Base-by-base conservation (phyloP, 768 basidiomycete genomes). In the Chiua virens region DNA sequence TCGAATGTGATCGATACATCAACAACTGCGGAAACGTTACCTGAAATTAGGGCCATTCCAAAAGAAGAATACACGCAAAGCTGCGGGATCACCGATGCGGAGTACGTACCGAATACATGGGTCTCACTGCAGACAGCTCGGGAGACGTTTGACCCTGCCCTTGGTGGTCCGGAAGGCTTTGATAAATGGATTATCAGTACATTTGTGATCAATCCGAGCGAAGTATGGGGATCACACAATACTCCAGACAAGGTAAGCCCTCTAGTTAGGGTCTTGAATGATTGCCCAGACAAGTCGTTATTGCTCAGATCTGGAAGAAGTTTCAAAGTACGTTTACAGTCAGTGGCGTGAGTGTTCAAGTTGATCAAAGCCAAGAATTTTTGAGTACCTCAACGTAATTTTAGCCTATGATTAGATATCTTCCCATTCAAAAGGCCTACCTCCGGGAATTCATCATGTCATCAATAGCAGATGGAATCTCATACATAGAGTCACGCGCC, bases 381-480 rank as follows among this genome's bases (percentile, higher is more conserved):
- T 21, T 21, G 15, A 20, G 20, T 22, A 23, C 21, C 22, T 47
- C 21, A 54, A 18, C 35, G 22, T 4, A 21, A 18, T 27, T n/a
- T 34, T 5, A 60, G 78, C 42, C 66, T 61, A 49, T 62, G 17
- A 58, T 62, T 32, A 60, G 62, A 52, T 64, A 57, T 27, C 44
- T 64, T 47, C 61, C 62, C 15, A 54, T 64, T 32, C 58, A 54
- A 30, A 49, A 40, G 22, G 45, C 47, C 11, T 49, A 62, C 36
- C 42, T 62, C 15, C 55, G 52, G 14, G 57, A 71, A 47, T 74
- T 75, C 55, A 58, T 79, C 53, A 47, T 66, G 34, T 66, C 71
- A 25, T 74, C 71, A 8, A 66, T 79, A 22, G 71, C 66, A 5
- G 78, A 79, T 50, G 77, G 78, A 4, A 73, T 78, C 40, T 73